These are phyloP conservation scores for Russula foetens DNA, from an alignment of 768 basidiomycete genomes.

Conservation along the genomic window DNA sequence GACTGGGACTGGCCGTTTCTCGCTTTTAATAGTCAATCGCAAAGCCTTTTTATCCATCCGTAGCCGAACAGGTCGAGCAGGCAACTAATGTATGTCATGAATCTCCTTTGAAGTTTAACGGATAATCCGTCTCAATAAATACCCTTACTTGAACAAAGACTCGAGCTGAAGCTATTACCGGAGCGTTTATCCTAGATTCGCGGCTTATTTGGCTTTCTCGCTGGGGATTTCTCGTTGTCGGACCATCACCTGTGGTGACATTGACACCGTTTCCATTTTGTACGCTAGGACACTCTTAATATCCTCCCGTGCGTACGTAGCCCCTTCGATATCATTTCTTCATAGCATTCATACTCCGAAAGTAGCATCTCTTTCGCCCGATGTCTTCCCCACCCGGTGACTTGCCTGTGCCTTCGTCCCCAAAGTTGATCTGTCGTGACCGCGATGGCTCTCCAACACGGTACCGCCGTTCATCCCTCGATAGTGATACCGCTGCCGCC, in stretches of 20 bases:
- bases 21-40: not conserved
- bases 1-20: not conserved
- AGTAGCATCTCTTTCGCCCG: not conserved
- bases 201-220: too few species aligned
- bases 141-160: not conserved
- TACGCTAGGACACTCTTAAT: too few species aligned
- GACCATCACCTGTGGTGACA: not conserved
- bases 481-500: conserved; percentile 31
- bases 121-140: not conserved
- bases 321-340: not conserved
- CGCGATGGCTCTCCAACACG: conserved; percentile 7
- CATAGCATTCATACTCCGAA: not conserved
- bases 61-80: not conserved
- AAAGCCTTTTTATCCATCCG: not conserved
- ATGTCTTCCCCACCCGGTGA: conserved; percentile 9
- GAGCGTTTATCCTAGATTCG: too few species aligned
- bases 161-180: not conserved
- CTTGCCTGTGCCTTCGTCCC: conserved; percentile 7
- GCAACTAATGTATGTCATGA: not conserved
- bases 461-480: conserved; percentile 13
- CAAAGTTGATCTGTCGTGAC: not conserved
- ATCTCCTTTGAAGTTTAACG: not conserved
- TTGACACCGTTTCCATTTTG: not conserved
- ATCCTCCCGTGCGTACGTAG: not conserved
- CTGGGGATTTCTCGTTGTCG: not conserved